Evolutionary conservation across 1,284 basidiomycete genomes (phyloP), one percentile per base, ranked within the genome.

Genomic region (Kalmanozyma brasiliensis): DNA sequence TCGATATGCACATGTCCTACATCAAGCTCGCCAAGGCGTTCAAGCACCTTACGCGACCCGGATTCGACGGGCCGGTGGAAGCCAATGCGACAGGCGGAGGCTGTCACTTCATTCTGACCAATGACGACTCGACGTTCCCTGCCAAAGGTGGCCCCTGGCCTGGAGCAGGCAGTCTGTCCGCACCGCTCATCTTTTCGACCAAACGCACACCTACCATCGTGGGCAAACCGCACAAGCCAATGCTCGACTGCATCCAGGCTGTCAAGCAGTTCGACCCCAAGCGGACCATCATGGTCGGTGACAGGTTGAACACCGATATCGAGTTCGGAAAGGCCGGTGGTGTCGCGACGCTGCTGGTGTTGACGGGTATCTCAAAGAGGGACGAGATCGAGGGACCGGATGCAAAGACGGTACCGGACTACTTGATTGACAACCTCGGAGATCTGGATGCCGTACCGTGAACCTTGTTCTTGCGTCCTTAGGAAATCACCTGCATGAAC

Each of bases 231-330:
- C 88, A 92, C 70, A 88, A 87, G 78, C 90, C 90, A 26, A 95
- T 98, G 91, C 85, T 98, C 70, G 94, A 98, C 81, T 93, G 92
- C 80, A 94, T 98, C 82, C 89, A 90, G 72, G 91, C 93, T n/a
- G 94, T 94, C 20, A 70, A 70, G 33, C 55, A 65, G 3, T 75
- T 76, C 37, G 91, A 98, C 82, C 90, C 90, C 33, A 84, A 86
- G 53, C 86, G 89, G 44, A 94, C 94, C 1, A 88, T 98, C 78
- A 96, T 99, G 91, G 87, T 98, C 37, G 95, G 95, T 35, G 95
- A 98, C 83, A 88, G 96, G 58, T 86, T 98, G 62, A 90, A 92
- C 76, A 98, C 96, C 1, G 96, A 99, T 83, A 93, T 96, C 75
- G 84, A 91, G 43, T 98, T 98, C 76, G 95, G 93, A 41, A 87